Percentiles rank a stretch among this genome's conserved stretches.
These are phyloP conservation scores for Dipodascopsis uninucleata DNA, from an alignment of 805 yeast genomes.

Conservation along the genomic window DNA sequence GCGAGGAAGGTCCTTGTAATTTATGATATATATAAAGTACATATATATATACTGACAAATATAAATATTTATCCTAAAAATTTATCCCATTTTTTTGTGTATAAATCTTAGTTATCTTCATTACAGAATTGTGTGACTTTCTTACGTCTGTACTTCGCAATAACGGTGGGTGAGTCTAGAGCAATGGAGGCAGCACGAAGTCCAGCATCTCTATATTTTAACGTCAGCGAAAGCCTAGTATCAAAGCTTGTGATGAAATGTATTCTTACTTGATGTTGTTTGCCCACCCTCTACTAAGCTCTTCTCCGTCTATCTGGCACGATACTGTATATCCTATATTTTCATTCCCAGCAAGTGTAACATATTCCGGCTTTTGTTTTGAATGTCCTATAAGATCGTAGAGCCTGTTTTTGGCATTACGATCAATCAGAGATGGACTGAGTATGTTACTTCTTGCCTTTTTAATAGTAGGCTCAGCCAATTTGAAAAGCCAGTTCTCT, in stretches of 20 bases:
- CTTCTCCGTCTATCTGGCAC: constrained; percentile 61
- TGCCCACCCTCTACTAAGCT: constrained; percentile 70
- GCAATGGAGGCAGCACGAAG: constrained; percentile 81
- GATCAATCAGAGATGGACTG: constrained; percentile 42
- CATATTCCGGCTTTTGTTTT: constrained; percentile 55
- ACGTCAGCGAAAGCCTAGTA: too few relatives aligned
- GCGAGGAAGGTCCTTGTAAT: too few relatives aligned
- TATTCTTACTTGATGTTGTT: constrained; percentile 47
- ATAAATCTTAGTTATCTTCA: too few relatives aligned
- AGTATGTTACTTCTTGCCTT: constrained; percentile 2
- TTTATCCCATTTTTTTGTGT: too few relatives aligned
- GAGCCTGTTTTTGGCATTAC: constrained; percentile 71
- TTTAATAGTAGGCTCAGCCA: constrained; percentile 33
- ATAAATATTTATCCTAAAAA: too few relatives aligned
- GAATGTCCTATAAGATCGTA: constrained; percentile 74
- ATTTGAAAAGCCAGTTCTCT: constrained; percentile 35
- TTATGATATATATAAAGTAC: too few relatives aligned
- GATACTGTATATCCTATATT: constrained; percentile 59
- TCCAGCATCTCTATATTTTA: constrained; percentile 55
- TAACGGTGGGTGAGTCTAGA: constrained; percentile 50
- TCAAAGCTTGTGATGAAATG: not conserved
- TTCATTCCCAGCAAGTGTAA: constrained; percentile 40
- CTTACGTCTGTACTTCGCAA: constrained; percentile 52
- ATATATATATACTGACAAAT: too few relatives aligned
- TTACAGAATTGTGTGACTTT: too few relatives aligned